Evolutionary conservation across 108 stramenopile species (phyloP).

Genomic region (Pseudonitzschia pungens): DNA sequence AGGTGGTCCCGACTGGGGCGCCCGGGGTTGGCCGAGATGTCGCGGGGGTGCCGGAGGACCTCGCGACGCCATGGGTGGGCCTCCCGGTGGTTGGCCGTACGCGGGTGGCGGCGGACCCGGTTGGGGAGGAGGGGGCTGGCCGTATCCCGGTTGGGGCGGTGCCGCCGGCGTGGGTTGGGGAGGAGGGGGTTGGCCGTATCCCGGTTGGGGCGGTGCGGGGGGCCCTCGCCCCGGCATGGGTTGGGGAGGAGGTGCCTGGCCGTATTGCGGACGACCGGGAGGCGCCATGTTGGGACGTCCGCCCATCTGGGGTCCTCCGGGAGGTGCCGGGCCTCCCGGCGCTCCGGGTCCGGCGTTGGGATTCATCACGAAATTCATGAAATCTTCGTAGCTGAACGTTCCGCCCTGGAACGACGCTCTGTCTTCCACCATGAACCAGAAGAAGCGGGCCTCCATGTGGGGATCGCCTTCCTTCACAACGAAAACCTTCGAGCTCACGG

Average conservation of each 20-base stretch:
- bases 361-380: slow-evolving; percentile 70
- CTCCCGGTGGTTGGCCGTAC: slow-evolving; percentile 15
- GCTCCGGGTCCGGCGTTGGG: slow-evolving; percentile 28
- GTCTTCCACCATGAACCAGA: slow-evolving; percentile 95
- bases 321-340: slow-evolving; percentile 23
- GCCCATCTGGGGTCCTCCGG: slow-evolving; percentile 18
- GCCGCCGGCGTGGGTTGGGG: no score
- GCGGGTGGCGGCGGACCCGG: slow-evolving; percentile 10
- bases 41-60: not conserved
- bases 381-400: slow-evolving; percentile 89
- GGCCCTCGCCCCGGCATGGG: no score
- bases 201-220: slow-evolving; percentile 34
- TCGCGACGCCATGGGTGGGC: not conserved
- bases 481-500: slow-evolving; percentile 56
- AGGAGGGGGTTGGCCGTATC: slow-evolving; percentile 46
- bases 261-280: slow-evolving; percentile 22
- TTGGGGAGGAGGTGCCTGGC: slow-evolving; percentile 30
- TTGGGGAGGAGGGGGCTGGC: slow-evolving; percentile 6
- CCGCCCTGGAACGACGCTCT: slow-evolving; percentile 93
- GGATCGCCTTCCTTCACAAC: slow-evolving; percentile 91
- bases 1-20: slow-evolving; percentile 15
- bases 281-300: slow-evolving; percentile 43
- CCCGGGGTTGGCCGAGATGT: slow-evolving; percentile 24
- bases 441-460: slow-evolving; percentile 87
- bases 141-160: not conserved